These are phyloP conservation scores for Brassica incana DNA, from an alignment of 345 rosid species.

Conservation along the genomic window DNA sequence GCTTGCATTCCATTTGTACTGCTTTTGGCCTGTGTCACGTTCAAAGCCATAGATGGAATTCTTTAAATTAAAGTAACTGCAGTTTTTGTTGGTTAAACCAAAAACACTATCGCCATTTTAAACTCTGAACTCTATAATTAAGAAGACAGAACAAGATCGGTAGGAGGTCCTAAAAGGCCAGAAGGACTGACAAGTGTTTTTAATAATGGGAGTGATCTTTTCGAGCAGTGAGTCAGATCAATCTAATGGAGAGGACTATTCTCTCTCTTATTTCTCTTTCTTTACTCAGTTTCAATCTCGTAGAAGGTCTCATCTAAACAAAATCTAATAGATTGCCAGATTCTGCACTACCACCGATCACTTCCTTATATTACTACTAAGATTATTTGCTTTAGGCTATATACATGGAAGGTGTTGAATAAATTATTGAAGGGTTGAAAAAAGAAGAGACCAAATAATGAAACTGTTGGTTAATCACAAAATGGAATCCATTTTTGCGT, in stretches of 20 bases:
- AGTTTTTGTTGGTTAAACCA: conserved; percentile 1
- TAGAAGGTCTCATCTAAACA: conserved; percentile 41
- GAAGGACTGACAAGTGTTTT: conserved; percentile 36
- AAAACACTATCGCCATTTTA: not conserved
- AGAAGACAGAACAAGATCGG: conserved; percentile 37
- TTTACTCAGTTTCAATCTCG: not conserved
- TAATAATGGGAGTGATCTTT: conserved; percentile 45
- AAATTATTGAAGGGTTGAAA: no score
- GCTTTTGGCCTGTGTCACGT: no score
- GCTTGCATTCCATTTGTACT: no score
- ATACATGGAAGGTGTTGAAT: no score
- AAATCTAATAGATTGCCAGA: conserved; percentile 37
- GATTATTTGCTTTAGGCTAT: not conserved
- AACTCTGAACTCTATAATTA: conserved; percentile 19
- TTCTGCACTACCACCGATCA: conserved; percentile 28
- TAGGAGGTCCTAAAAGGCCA: not conserved
- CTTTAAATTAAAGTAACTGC: no score
- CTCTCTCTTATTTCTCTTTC: conserved; percentile 13
- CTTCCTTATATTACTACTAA: not conserved
- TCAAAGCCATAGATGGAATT: no score
- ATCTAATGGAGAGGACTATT: conserved; percentile 37
- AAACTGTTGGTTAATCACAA: no score
- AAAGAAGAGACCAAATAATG: no score
- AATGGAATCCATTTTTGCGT: no score
- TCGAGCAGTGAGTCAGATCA: conserved; percentile 42